phyloP scores from a whole-genome alignment of 169 alveolate species.

The Perkinsus marinus region DNA sequence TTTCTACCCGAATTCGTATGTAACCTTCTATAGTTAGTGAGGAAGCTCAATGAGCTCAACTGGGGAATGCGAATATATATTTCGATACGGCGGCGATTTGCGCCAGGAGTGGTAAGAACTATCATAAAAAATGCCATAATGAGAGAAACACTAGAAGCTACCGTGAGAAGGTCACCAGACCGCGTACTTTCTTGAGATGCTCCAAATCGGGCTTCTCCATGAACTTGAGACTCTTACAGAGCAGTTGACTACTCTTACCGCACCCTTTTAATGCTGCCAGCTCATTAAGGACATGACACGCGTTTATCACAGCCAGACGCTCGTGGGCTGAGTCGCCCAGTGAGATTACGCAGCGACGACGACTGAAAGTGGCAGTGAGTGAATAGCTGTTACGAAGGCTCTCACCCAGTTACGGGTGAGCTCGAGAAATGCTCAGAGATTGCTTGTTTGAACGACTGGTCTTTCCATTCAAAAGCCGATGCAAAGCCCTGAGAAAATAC shows the following conservation, averaged over 20 bases:
- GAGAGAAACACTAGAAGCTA: neutral
- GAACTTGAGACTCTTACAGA: neutral
- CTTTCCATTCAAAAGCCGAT: neutral
- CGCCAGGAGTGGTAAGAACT: too few relatives aligned
- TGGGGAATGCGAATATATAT: too few relatives aligned
- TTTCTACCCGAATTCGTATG: too few relatives aligned
- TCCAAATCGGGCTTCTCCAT: neutral
- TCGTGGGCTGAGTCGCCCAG: neutral
- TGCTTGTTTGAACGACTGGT: neutral
- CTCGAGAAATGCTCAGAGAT: neutral
- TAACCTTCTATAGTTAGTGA: too few relatives aligned
- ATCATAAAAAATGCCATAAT: neutral
- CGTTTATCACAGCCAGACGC: neutral
- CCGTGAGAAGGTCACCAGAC: neutral
- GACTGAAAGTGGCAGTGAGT: neutral
- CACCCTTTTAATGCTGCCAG: neutral
- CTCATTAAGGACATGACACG: neutral
- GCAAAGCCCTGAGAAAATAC: neutral
- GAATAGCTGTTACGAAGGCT: neutral
- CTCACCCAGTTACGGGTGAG: neutral
- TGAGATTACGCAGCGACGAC: neutral
- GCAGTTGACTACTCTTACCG: neutral
- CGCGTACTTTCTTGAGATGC: neutral
- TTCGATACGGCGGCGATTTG: too few relatives aligned
- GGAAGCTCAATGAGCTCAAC: too few relatives aligned